Percentiles rank a stretch among this genome's conserved stretches.
phyloP scores from a whole-genome alignment of 129 eudicot species.

The Daucus carota region DH1_v3.0 NC_030387.2:2484501-2485000 shows the following conservation, averaged over 20 bases:
- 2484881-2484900: conserved; percentile 65
- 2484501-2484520: conserved; percentile 89
- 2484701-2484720: no score
- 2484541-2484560: conserved; percentile 49
- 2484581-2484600: conserved; percentile 62
- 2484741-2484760: no score
- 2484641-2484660: no score
- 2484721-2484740: no score
- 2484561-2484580: conserved; percentile 80
- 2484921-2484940: conserved; percentile 65
- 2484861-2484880: not conserved
- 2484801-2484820: not conserved
- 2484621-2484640: not conserved
- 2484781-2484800: not conserved
- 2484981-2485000: conserved; percentile 67
- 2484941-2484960: conserved; percentile 48
- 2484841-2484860: not conserved
- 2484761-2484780: not conserved
- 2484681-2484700: no score
- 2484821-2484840: no score
- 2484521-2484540: conserved; percentile 82
- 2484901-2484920: conserved; percentile 60
- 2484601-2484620: conserved; percentile 32
- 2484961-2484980: conserved; percentile 65
- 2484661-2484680: no score